Conservation (phyloP, 768 basidiomycete genomes). For the Rhodotorula kratochvilovae region DNA sequence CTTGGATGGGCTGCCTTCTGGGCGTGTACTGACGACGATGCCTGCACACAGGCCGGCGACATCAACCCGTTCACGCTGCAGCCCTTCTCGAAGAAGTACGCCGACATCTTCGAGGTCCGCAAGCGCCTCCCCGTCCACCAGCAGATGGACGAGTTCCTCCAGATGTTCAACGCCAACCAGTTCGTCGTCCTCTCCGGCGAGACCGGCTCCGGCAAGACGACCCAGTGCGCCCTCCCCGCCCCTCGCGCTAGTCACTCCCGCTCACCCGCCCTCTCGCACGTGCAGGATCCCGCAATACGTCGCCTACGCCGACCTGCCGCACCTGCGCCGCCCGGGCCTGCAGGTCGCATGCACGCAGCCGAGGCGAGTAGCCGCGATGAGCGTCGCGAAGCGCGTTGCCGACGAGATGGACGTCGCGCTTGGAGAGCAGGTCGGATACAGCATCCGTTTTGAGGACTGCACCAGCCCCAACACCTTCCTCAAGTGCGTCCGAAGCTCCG, state of each 20-base stretch:
- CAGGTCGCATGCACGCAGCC: constrained; percentile 92
- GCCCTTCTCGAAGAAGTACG: constrained; percentile 73
- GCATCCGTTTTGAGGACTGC: constrained; percentile 98
- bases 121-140: constrained; percentile 85
- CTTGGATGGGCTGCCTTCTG: background rate
- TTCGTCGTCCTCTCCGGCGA: constrained; percentile 86
- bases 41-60: constrained; percentile 59
- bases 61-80: constrained; percentile 82
- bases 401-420: constrained; percentile 98
- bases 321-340: constrained; percentile 71
- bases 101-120: constrained; percentile 74
- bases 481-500: constrained; percentile 51
- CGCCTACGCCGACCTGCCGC: constrained; percentile 85
- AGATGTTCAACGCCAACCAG: constrained; percentile 65
- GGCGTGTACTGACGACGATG: too few species aligned
- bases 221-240: constrained; percentile 61
- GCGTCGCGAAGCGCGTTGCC: constrained; percentile 94
- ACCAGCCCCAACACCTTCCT: constrained; percentile 86
- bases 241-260: background rate
- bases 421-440: constrained; percentile 93
- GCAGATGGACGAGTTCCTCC: constrained; percentile 88
- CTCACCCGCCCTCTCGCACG: background rate
- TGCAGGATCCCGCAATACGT: constrained; percentile 92
- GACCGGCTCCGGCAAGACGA: constrained; percentile 93
- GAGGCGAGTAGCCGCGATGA: constrained; percentile 93